phyloP scores from a whole-genome alignment of 257 asterid genomes.

The Oldenlandia corymbosa region DNA sequence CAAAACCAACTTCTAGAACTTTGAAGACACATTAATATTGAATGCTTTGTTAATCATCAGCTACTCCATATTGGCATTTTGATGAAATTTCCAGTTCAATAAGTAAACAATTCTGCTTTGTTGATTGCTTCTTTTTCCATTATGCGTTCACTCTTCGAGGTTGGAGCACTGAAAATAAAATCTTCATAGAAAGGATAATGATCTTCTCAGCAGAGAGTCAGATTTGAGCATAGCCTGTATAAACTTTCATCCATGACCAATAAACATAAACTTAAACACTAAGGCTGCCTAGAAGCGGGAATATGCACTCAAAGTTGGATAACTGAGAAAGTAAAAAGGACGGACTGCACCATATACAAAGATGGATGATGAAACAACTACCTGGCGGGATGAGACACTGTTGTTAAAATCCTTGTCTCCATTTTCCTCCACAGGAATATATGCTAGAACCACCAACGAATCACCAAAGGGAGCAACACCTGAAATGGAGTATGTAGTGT shows the following conservation, averaged over 20 bases:
- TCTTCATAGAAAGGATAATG: background rate
- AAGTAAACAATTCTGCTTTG: background rate
- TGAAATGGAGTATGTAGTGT: constrained; percentile 87
- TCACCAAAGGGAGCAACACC: constrained; percentile 99
- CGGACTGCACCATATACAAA: background rate
- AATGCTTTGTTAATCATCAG: background rate
- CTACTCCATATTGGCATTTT: background rate
- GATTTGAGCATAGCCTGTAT: background rate
- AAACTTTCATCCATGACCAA: background rate
- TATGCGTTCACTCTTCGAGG: background rate
- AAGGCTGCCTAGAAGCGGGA: background rate
- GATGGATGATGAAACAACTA: constrained; percentile 24
- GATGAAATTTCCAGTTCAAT: background rate
- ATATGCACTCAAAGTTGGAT: background rate
- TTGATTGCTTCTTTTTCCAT: background rate
- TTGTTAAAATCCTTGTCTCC: constrained; percentile 77
- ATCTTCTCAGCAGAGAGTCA: background rate
- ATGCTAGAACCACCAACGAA: constrained; percentile 88
- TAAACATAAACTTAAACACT: background rate
- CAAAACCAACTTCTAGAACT: background rate
- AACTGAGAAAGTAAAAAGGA: background rate
- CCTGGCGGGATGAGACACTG: constrained; percentile 86
- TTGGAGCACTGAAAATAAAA: background rate
- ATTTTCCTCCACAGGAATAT: constrained; percentile 81
- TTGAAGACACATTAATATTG: background rate